These are phyloP conservation scores for Albatrellus sp. DNA, from an alignment of 1,284 basidiomycete genomes.

Conservation along the genomic window DNA sequence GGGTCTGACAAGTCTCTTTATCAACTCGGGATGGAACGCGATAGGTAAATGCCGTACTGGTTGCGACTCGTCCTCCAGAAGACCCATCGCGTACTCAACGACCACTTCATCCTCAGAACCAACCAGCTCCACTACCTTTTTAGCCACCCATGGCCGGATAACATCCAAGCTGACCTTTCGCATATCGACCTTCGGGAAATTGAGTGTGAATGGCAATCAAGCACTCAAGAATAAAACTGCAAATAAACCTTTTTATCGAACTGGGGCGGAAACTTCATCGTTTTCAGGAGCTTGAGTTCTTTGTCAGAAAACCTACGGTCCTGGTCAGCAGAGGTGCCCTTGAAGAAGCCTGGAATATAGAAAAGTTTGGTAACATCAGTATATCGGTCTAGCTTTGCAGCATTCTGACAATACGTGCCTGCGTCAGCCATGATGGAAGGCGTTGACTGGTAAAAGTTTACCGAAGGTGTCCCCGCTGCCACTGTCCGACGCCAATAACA, in stretches of 20 bases:
- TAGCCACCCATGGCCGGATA: slow-evolving; percentile 89
- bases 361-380: not conserved
- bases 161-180: slow-evolving; percentile 86
- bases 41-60: slow-evolving; percentile 41
- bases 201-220: not conserved
- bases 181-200: slow-evolving; percentile 68
- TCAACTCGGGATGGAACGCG: not conserved
- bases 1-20: slow-evolving; percentile 37
- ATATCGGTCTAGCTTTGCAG: not conserved
- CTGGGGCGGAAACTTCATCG: slow-evolving; percentile 82
- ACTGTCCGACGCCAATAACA: not conserved
- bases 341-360: slow-evolving; percentile 61
- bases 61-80: slow-evolving; percentile 76
- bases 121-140: slow-evolving; percentile 80
- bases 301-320: slow-evolving; percentile 93
- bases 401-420: slow-evolving; percentile 11
- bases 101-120: slow-evolving; percentile 97
- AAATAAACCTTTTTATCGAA: slow-evolving; percentile 74
- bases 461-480: not conserved
- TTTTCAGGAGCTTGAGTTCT: slow-evolving; percentile 77
- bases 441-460: not conserved
- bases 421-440: slow-evolving; percentile 19
- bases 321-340: slow-evolving; percentile 76
- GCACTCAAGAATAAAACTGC: not conserved
- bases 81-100: slow-evolving; percentile 88